Evolutionary conservation across 768 basidiomycete species (phyloP).

Genomic region (Lanmaoa pseudosensibilis): DNA sequence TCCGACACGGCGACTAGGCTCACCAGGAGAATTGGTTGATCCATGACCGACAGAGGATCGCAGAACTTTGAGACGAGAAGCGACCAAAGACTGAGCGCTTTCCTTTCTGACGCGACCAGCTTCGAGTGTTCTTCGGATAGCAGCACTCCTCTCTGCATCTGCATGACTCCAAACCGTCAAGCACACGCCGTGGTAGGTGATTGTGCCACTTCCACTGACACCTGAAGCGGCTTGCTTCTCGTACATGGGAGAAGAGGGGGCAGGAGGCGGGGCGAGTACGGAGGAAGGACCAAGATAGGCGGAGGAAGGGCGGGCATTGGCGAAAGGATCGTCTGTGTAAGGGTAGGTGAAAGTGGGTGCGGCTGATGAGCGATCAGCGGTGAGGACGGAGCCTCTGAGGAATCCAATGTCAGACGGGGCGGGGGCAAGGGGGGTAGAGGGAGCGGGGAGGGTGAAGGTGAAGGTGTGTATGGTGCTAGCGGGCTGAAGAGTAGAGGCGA

Average conservation of each 20-base stretch:
- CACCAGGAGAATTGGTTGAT: slow-evolving; percentile 43
- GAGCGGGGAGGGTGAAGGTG: slow-evolving; percentile 81
- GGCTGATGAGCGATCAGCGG: slow-evolving; percentile 63
- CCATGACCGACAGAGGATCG: slow-evolving; percentile 51
- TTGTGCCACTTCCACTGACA: slow-evolving; percentile 38
- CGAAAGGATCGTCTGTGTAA: slow-evolving; percentile 73
- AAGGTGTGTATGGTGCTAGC: slow-evolving; percentile 92
- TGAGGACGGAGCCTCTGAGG: slow-evolving; percentile 73
- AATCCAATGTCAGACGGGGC: slow-evolving; percentile 59
- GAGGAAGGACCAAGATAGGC: slow-evolving; percentile 80
- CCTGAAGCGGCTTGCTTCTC: slow-evolving; percentile 33
- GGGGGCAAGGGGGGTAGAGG: slow-evolving; percentile 73
- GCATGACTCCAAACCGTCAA: slow-evolving; percentile 96
- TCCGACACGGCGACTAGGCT: slow-evolving; percentile 60
- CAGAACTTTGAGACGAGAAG: slow-evolving; percentile 65
- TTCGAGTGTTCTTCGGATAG: slow-evolving; percentile 82
- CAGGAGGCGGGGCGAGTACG: slow-evolving; percentile 45
- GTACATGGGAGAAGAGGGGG: slow-evolving; percentile 29
- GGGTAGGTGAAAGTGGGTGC: slow-evolving; percentile 69
- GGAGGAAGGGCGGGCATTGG: slow-evolving; percentile 67
- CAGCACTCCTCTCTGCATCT: slow-evolving; percentile 80
- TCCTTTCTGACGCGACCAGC: slow-evolving; percentile 77
- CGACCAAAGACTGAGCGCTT: slow-evolving; percentile 70
- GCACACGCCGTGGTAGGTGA: slow-evolving; percentile 89
- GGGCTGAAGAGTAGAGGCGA: slow-evolving; percentile 92